Evolutionary conservation across 2,329 filamentous ascomycete species (phyloP).

Genomic region (Aureobasidium mangrovei): DNA sequence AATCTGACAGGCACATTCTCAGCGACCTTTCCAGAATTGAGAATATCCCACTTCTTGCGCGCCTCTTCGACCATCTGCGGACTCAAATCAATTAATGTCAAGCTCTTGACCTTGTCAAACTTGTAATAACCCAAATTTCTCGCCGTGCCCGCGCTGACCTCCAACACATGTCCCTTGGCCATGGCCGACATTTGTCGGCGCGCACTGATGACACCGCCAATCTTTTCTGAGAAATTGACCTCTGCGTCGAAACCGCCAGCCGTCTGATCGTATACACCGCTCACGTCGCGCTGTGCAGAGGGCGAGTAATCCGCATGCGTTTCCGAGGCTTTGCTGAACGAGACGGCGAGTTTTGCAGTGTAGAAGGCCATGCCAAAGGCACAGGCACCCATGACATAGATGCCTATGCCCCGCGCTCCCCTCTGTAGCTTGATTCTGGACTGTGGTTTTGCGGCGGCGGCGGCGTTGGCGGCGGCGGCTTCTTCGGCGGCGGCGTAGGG

Average conservation of each 20-base stretch:
- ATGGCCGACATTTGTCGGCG: slow-evolving; percentile 33
- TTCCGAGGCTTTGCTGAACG: slow-evolving; percentile 17
- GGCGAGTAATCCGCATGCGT: background rate
- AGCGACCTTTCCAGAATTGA: slow-evolving; percentile 21
- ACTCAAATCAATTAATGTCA: slow-evolving; percentile 41
- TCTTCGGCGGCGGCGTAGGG: background rate
- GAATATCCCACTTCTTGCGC: slow-evolving; percentile 39
- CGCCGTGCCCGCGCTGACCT: slow-evolving; percentile 42
- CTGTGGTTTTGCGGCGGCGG: slow-evolving; percentile 19
- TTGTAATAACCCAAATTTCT: slow-evolving; percentile 40
- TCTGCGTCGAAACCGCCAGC: slow-evolving; percentile 40
- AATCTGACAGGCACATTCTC: slow-evolving; percentile 25
- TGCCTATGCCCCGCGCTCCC: slow-evolving; percentile 9
- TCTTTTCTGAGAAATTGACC: slow-evolving; percentile 35
- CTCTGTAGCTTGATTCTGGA: slow-evolving; percentile 4
- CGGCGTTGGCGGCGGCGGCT: background rate
- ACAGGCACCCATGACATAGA: slow-evolving; percentile 16
- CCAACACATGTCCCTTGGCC: slow-evolving; percentile 40
- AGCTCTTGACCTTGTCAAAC: slow-evolving; percentile 28
- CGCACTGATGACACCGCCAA: slow-evolving; percentile 33
- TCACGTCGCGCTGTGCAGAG: slow-evolving; percentile 31
- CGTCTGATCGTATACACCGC: slow-evolving; percentile 37
- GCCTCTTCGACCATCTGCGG: slow-evolving; percentile 41
- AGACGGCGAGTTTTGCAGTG: slow-evolving; percentile 29
- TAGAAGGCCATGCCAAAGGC: slow-evolving; percentile 36